These are phyloP conservation scores for Epichloe sibirici DNA, from an alignment of 2,329 filamentous ascomycete species.

Conservation along the genomic window DNA sequence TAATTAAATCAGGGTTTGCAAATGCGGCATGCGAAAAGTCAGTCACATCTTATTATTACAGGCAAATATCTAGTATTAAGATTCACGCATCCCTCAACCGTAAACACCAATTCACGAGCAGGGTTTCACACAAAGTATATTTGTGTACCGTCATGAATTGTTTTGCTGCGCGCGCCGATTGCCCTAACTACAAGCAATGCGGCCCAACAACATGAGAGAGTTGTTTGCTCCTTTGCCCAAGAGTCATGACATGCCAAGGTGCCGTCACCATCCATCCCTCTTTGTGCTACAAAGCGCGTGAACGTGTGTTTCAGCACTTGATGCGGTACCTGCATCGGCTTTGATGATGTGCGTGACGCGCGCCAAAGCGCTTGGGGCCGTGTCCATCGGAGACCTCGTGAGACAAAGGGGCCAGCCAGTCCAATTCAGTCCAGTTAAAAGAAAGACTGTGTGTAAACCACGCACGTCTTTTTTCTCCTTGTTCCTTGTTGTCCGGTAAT, in stretches of 20 bases:
- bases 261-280: not conserved
- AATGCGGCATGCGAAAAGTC: not conserved
- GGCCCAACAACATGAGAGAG: not conserved
- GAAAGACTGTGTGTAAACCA: too few species aligned
- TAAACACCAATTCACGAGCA: not conserved
- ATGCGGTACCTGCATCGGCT: not conserved
- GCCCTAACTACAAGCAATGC: not conserved
- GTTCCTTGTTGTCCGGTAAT: too few species aligned
- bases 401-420: not conserved
- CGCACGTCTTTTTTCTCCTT: too few species aligned
- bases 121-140: not conserved
- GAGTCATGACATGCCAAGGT: not conserved
- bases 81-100: not conserved
- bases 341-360: not conserved
- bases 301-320: not conserved
- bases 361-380: conserved; percentile 1
- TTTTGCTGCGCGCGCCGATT: not conserved
- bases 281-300: conserved; percentile 1
- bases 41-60: too few species aligned
- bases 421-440: too few species aligned
- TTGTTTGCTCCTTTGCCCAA: not conserved
- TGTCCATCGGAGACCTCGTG: not conserved
- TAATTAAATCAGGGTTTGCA: not conserved
- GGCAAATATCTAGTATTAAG: too few species aligned
- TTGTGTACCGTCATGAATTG: not conserved